These are phyloP conservation scores for Fusarium nanum DNA, from an alignment of 2,329 filamentous ascomycete species.

Conservation along the genomic window DNA sequence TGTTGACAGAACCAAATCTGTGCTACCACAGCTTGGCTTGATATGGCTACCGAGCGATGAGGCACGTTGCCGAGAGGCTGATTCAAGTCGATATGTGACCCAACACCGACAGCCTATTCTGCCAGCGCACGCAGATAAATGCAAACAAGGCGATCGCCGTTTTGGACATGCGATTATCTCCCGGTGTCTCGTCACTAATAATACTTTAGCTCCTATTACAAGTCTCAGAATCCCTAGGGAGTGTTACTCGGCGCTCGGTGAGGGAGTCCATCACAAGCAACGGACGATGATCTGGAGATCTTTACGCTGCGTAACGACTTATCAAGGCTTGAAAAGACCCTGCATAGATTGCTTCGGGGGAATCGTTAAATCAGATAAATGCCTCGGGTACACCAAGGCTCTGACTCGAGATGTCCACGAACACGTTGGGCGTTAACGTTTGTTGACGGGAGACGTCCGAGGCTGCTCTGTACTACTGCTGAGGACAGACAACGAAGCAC, in stretches of 20 bases:
- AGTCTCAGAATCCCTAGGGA: background rate
- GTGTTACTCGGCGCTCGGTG: conserved; percentile 11
- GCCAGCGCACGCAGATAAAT: conserved; percentile 13
- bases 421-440: conserved; percentile 31
- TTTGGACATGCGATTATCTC: background rate
- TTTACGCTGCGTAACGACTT: conserved; percentile 21
- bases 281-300: conserved; percentile 36
- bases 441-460: conserved; percentile 4
- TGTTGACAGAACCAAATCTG: conserved; percentile 10
- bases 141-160: conserved; percentile 10
- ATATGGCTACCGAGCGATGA: conserved; percentile 24
- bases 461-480: conserved; percentile 20
- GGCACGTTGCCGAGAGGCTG: conserved; percentile 17
- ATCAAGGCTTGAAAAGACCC: conserved; percentile 1
- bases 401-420: conserved; percentile 8
- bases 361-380: conserved; percentile 20
- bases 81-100: conserved; percentile 4
- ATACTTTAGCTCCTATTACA: background rate
- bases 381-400: conserved; percentile 4
- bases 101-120: conserved; percentile 12
- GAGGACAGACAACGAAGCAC: conserved; percentile 1
- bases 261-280: conserved; percentile 7
- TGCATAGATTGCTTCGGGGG: conserved; percentile 1
- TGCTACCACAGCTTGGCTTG: conserved; percentile 14
- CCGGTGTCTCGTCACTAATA: background rate